Evolutionary conservation across 2,329 filamentous ascomycete species (phyloP), one percentile per base, ranked within the genome.

Genomic region (Aspergillus caelatus): DNA sequence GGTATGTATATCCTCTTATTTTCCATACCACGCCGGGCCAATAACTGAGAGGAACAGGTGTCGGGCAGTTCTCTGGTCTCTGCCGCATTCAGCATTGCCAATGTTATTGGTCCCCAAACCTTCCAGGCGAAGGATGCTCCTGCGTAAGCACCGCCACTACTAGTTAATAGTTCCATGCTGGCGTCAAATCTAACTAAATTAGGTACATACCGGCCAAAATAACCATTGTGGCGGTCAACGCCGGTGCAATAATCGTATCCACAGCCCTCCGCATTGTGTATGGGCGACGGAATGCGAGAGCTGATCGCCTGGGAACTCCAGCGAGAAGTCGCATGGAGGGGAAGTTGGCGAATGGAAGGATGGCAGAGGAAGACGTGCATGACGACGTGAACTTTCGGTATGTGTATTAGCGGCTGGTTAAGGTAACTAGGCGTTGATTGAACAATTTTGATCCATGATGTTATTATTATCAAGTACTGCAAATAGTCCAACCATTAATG

Each of bases 111-210:
- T 0, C 71, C 81, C 11, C 79, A 82, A 64, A 82, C 80, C 0
- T 83, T 83, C 63, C 78, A 79, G 62, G 71, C 73, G 1, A 73
- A 74, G 19, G 75, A 82, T 65, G 80, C 81, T 3, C 81, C 81
- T 10, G 74, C 73, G 57, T 81, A 60, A 36, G 68, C 54, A 21
- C 12, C 11, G 11, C 1, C 16, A 16, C 39, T n/a, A n/a, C 16
- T 26, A 9, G n/a, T 4, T 26, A 41, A 16, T 26, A 9, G n/a
- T 6, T 26, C 8, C 4, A 8, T 7, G 0, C 4, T 8, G 12
- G 12, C 6, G 14, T 58, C 10, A 46, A 7, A 46, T 46, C 43
- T 65, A 59, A 66, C 36, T 4, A 73, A 26, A 63, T 64, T 11
- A 72, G 68, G 1, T 74, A 74, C 26, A 62, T 68, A 21, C 72